phyloP scores from a whole-genome alignment of 2,329 filamentous ascomycete genomes.

The Venturia aucupariae region DNA sequence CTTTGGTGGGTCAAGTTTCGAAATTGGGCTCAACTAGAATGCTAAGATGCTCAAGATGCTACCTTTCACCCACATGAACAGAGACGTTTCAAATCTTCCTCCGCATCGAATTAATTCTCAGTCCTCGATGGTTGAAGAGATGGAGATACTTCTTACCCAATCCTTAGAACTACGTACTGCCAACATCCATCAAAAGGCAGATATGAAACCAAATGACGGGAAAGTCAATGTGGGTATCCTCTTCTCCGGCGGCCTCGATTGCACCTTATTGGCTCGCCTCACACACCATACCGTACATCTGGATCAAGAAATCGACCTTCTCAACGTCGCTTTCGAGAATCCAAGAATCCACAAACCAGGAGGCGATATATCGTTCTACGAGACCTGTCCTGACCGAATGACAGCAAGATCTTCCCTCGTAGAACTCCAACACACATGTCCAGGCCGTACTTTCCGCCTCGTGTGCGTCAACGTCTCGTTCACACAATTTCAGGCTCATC shows the following conservation, averaged over 20 bases:
- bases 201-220: neutral
- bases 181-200: constrained; percentile 27
- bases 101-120: neutral
- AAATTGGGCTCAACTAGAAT: neutral
- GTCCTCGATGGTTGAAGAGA: neutral
- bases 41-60: neutral
- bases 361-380: constrained; percentile 47
- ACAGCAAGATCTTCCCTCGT: constrained; percentile 72
- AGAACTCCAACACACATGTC: constrained; percentile 65
- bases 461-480: constrained; percentile 80
- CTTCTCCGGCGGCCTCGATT: constrained; percentile 92
- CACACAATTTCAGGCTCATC: constrained; percentile 59
- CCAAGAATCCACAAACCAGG: constrained; percentile 50
- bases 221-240: constrained; percentile 57
- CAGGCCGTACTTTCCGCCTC: constrained; percentile 69
- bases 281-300: constrained; percentile 66
- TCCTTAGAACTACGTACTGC: constrained; percentile 36
- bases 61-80: neutral
- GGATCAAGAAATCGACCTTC: constrained; percentile 64
- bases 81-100: neutral
- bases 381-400: constrained; percentile 79
- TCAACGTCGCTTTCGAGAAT: constrained; percentile 97
- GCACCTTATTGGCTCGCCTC: constrained; percentile 75
- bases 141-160: constrained; percentile 1
- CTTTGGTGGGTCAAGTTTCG: neutral